Base-by-base conservation (phyloP, 1,139 yeast genomes). In the Meyerozyma smithsonii region DNA sequence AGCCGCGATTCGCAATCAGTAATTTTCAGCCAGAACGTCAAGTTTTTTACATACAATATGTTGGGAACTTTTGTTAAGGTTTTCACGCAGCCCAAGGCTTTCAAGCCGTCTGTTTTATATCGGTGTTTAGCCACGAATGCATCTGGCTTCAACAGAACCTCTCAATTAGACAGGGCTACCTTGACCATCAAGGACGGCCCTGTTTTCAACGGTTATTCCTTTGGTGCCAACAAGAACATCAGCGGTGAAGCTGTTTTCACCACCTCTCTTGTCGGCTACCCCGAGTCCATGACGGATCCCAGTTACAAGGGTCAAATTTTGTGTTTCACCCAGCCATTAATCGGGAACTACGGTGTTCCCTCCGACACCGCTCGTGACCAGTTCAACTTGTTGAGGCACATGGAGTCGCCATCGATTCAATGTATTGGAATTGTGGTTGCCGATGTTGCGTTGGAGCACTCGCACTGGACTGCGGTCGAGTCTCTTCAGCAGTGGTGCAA, bases 401-500 rank as follows among this genome's bases (percentile, higher is more conserved):
- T 92, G 69, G 98, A 92, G 68, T 81, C 92, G 42, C 95, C 97
- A 11, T 77, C 77, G 50, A 82, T 87, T 44, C 97, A 92, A 66
- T 90, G 97, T 66, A 83, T 85, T 49, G 98, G 97, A 53, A 88
- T 92, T 44, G 96, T 92, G 38, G 98, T 92, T 36, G 88, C 96
- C 32, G 97, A 92, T 58, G 96, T 81, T 43, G 97, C 98, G 21
- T 77, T 90, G 72, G 79, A 88, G 61, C 88, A 92, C 66, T 87
- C 96, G 17, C 98, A 92, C 64, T 92, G 98, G 98, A 90, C 97
- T 33, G 98, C 98, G 4, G 96, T 92, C 33, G 97, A 92, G 69
- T 84, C 95, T 18, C 75, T 92, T 43, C 87, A 87, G 48, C 87
- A 85, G 54, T 92, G 97, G 97, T 92, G 98, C 70, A 79, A 86